phyloP scores from a whole-genome alignment of 2,329 filamentous ascomycete genomes.

The Aspergillus neotritici region DNA sequence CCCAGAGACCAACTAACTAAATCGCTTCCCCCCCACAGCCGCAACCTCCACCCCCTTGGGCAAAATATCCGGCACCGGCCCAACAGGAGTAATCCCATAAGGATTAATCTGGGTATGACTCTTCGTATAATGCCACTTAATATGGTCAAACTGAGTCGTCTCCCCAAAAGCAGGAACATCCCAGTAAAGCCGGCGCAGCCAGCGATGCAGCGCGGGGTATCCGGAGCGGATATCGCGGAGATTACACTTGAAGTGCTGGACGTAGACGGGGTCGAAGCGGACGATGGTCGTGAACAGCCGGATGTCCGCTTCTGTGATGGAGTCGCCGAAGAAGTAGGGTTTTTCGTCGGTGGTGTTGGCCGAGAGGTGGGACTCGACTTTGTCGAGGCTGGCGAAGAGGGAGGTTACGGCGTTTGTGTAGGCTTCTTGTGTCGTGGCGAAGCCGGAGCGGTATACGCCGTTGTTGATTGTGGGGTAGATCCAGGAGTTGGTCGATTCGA shows the following conservation, averaged over 20 bases:
- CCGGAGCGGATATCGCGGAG: constrained; percentile 76
- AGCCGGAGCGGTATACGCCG: constrained; percentile 59
- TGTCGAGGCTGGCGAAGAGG: constrained; percentile 73
- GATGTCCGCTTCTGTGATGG: constrained; percentile 76
- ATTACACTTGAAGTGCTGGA: constrained; percentile 80
- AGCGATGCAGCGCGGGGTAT: constrained; percentile 73
- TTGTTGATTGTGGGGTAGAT: constrained; percentile 61
- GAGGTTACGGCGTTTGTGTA: constrained; percentile 68
- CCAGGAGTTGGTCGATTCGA: constrained; percentile 76
- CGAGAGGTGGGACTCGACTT: constrained; percentile 65
- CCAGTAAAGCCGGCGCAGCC: constrained; percentile 84
- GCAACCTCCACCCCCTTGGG: constrained; percentile 69
- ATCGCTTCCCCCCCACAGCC: constrained; percentile 21
- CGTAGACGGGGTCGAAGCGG: constrained; percentile 71
- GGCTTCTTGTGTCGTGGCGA: constrained; percentile 75
- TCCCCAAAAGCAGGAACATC: constrained; percentile 68
- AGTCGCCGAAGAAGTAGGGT: constrained; percentile 69
- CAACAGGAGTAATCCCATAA: constrained; percentile 72
- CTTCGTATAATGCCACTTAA: constrained; percentile 73
- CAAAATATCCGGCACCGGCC: constrained; percentile 77
- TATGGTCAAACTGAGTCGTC: constrained; percentile 90
- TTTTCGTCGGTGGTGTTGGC: constrained; percentile 28
- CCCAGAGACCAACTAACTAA: too few relatives aligned
- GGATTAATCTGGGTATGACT: constrained; percentile 61
- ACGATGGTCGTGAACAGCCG: constrained; percentile 68